Conservation (phyloP, 163 green algal species). For the Chlamydomonas reinhardtii region DNA sequence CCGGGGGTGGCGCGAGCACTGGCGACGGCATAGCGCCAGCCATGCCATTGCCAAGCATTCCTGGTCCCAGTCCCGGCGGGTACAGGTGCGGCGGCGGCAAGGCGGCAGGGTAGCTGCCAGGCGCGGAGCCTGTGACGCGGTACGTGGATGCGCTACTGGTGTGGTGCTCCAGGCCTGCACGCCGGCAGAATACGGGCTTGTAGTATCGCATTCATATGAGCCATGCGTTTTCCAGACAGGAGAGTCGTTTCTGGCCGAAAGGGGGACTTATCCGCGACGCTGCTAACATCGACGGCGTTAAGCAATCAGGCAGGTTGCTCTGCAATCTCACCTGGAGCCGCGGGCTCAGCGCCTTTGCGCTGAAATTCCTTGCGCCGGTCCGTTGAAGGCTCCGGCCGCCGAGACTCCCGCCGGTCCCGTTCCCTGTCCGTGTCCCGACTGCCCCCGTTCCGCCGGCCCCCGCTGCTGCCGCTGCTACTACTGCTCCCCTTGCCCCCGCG, state of each 20-base stretch:
- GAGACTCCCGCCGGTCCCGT: not conserved
- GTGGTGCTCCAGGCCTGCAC: too few relatives aligned
- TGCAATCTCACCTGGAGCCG: not conserved
- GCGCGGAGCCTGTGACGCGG: too few relatives aligned
- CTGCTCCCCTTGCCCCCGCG: not conserved
- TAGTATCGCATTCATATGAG: too few relatives aligned
- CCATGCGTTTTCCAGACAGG: too few relatives aligned
- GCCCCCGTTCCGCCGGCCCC: not conserved
- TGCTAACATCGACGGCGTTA: too few relatives aligned
- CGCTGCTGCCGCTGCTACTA: not conserved
- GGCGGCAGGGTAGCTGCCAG: not conserved
- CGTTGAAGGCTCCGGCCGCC: too few relatives aligned
- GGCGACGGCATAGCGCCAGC: not conserved
- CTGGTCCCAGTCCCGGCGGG: too few relatives aligned
- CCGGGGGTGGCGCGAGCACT: not conserved
- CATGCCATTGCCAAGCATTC: not conserved
- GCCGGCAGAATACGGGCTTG: too few relatives aligned
- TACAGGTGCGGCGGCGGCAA: not conserved
- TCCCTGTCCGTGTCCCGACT: not conserved
- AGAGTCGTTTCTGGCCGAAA: too few relatives aligned
- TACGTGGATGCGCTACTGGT: not conserved
- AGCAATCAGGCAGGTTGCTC: too few relatives aligned
- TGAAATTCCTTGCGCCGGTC: not conserved
- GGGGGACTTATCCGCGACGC: too few relatives aligned
- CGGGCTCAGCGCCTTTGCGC: not conserved